Evolutionary conservation across 73 alveolate species (phyloP), one percentile per base, ranked within the genome.

Genomic region (Paramecium octaurelia): DNA sequence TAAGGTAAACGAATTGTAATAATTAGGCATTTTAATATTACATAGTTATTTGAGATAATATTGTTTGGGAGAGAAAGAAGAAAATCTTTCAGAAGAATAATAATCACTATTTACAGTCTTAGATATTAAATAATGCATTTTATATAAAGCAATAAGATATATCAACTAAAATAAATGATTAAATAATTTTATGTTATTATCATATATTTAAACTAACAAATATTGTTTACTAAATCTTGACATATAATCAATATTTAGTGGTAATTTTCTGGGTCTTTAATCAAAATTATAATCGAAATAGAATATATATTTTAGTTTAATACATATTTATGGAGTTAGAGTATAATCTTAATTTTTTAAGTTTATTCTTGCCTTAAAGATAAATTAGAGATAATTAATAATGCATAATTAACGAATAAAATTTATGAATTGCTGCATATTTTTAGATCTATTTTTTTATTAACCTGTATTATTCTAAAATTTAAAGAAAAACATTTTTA

Each of bases 281-380:
- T 68, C 76, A 43, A 80, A 80, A 24, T 57, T 80, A 80, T 21
- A 44, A 80, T 42, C 50, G 20, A 46, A 44, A 80, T 21, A 80
- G 44, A 9, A 80, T 42, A 16, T 44, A 20, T 23, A 10, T 50
- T 80, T 80, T 80, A 80, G 31, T 80, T 76, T 80, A 43, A 80
- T n/a, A 64, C 27, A 44, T n/a, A 40, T 21, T 12, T 27, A 44
- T 80, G 57, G 31, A 48, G 18, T 11, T 21, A 76, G 5, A 1
- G 14, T 80, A 80, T 76, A 50, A 21, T 20, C 42, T 20, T 80
- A 43, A 43, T 44, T 80, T 48, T 80, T 44, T 31, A 21, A 24
- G 91, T 76, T 35, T 80, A 46, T 42, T 43, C 91, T 31, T 75
- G 91, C 31, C 91, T 80, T 20, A 80, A 48, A 11, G 76, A 44